Evolutionary conservation across 257 asterid species (phyloP).

Genomic region (Coffea eugenioides): DNA sequence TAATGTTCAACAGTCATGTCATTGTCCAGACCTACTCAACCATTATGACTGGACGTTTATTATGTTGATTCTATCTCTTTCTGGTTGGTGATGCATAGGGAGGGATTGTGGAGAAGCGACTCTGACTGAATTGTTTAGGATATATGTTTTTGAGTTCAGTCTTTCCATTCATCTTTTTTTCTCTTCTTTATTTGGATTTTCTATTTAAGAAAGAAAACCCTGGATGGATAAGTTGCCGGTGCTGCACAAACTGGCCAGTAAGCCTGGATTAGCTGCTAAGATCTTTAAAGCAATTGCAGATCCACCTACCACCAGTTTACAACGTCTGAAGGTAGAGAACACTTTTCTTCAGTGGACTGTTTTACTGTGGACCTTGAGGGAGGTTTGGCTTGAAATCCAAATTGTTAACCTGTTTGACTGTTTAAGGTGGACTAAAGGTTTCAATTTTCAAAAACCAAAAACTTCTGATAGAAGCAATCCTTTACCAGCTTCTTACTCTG

Average conservation of each 20-base stretch:
- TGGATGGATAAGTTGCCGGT: constrained; percentile 94
- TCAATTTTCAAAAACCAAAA: neutral
- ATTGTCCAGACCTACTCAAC: no score
- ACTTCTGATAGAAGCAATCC: neutral
- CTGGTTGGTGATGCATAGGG: no score
- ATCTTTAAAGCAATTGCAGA: constrained; percentile 95
- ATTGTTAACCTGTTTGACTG: neutral
- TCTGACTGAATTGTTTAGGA: neutral
- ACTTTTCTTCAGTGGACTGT: neutral
- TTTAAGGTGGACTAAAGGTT: neutral
- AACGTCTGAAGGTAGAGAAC: constrained; percentile 70
- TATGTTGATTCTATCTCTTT: no score
- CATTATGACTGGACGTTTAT: no score
- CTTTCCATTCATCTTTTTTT: neutral
- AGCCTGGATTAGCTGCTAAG: constrained; percentile 53
- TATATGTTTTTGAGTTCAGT: neutral
- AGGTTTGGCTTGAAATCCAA: neutral
- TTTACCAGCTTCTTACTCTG: no score
- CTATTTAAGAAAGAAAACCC: constrained; percentile 72
- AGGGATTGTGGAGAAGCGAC: neutral
- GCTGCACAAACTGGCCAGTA: constrained; percentile 67
- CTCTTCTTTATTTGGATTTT: no score
- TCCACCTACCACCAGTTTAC: constrained; percentile 98
- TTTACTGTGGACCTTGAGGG: neutral
- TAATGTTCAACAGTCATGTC: no score